Conservation (phyloP, 148 eudicot genomes). For the Diospyros lotus region DNA sequence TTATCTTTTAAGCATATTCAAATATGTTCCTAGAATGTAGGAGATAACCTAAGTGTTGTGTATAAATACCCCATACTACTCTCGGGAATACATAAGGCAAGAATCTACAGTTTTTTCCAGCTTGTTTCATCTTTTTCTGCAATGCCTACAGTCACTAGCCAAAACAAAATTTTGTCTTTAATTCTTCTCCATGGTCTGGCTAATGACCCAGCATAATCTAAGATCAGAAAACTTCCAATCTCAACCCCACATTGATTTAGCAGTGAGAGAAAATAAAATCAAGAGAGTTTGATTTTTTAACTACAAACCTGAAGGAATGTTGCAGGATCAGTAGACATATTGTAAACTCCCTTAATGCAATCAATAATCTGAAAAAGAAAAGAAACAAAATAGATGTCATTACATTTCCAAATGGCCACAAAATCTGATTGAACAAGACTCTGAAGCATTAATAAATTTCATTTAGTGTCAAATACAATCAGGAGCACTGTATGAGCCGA, state of each 20-base stretch:
- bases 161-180: too few species aligned
- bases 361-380: constrained; percentile 34
- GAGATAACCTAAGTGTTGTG: too few species aligned
- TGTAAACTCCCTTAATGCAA: constrained; percentile 37
- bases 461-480: not conserved
- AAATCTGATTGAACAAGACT: not conserved
- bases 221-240: not conserved
- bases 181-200: not conserved
- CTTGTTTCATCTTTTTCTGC: too few species aligned
- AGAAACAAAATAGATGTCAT: not conserved
- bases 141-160: not conserved
- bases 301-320: constrained; percentile 46
- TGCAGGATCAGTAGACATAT: constrained; percentile 43
- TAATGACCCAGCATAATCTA: not conserved
- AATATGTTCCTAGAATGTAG: not conserved
- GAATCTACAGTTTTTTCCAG: too few species aligned
- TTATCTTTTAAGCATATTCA: not conserved
- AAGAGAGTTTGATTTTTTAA: not conserved
- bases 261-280: not conserved
- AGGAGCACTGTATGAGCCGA: not conserved
- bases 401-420: not conserved
- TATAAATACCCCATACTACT: too few species aligned
- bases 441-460: not conserved
- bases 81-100: too few species aligned
- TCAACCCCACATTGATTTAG: too few species aligned